Evolutionary conservation across 2,329 filamentous ascomycete genomes (phyloP).

Genomic region (Hymenoscyphus fraxineus): DNA sequence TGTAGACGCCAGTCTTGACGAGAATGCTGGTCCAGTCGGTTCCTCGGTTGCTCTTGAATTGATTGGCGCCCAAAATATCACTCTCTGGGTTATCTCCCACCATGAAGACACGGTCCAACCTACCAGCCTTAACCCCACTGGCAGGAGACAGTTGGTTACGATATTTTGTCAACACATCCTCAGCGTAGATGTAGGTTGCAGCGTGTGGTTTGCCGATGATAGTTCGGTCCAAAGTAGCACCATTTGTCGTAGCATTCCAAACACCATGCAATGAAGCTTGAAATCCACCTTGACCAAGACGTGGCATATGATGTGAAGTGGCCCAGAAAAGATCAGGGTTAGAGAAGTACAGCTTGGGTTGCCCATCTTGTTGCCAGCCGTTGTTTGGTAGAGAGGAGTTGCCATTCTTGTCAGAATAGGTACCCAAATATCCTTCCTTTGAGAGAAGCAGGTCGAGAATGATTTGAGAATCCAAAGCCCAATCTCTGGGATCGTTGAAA

Average conservation of each 20-base stretch:
- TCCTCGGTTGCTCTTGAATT: conserved; percentile 60
- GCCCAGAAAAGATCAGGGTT: conserved; percentile 90
- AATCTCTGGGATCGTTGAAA: conserved; percentile 92
- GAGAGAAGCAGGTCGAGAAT: conserved; percentile 80
- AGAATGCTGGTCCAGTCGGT: conserved; percentile 73
- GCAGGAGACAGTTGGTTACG: conserved; percentile 35
- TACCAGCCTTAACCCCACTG: conserved; percentile 33
- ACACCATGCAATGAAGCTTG: conserved; percentile 74
- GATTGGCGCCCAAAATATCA: conserved; percentile 83
- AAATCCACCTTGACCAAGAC: conserved; percentile 88
- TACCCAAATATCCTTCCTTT: conserved; percentile 73
- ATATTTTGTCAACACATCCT: conserved; percentile 63
- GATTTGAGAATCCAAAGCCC: conserved; percentile 83
- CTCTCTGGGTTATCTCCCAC: conserved; percentile 84
- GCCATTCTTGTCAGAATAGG: conserved; percentile 68
- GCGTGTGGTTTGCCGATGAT: conserved; percentile 79
- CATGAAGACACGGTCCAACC: conserved; percentile 82
- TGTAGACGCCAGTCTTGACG: conserved; percentile 78
- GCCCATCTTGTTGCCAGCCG: conserved; percentile 77
- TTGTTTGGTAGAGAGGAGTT: conserved; percentile 58
- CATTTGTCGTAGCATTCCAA: conserved; percentile 68
- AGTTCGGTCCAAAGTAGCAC: conserved; percentile 53
- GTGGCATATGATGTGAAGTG: conserved; percentile 74
- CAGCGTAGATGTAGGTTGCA: conserved; percentile 78
- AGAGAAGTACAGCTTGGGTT: conserved; percentile 78